These are phyloP conservation scores for Penicillium flavigenum DNA, from an alignment of 495 filamentous ascomycete species.

Conservation along the genomic window DNA sequence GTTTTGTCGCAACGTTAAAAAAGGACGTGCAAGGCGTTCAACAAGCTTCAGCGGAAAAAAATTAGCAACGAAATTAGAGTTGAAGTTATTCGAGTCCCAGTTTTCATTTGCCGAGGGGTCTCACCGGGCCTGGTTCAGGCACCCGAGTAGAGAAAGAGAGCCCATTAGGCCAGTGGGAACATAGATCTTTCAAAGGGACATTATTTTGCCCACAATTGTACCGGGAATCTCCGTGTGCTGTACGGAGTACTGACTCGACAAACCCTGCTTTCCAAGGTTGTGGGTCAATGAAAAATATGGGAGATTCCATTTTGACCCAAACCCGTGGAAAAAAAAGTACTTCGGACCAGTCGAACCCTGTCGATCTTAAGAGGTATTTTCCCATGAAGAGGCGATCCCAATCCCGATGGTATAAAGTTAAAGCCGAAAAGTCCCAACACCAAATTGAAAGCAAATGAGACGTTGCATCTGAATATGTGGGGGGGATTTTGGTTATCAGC, in stretches of 20 bases:
- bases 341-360: conserved; percentile 32
- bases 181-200: neutral
- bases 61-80: conserved; percentile 15
- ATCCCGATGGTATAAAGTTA: conserved; percentile 16
- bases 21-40: neutral
- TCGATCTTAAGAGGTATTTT: conserved; percentile 20
- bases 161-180: neutral
- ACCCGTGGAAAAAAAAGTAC: no score
- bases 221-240: conserved; percentile 24
- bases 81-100: neutral
- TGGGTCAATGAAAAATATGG: conserved; percentile 3
- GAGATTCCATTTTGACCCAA: no score
- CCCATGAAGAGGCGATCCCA: conserved; percentile 20
- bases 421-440: neutral
- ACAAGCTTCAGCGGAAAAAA: conserved; percentile 21
- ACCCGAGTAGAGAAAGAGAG: no score
- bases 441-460: neutral
- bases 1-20: neutral
- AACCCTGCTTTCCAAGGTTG: conserved; percentile 8
- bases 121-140: conserved; percentile 14
- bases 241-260: conserved; percentile 6
- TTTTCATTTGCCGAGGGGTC: conserved; percentile 7
- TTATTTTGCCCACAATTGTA: conserved; percentile 11
- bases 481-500: neutral
- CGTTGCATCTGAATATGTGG: neutral